phyloP scores from a whole-genome alignment of 2,329 filamentous ascomycete genomes.

The Botrytis porri region DNA sequence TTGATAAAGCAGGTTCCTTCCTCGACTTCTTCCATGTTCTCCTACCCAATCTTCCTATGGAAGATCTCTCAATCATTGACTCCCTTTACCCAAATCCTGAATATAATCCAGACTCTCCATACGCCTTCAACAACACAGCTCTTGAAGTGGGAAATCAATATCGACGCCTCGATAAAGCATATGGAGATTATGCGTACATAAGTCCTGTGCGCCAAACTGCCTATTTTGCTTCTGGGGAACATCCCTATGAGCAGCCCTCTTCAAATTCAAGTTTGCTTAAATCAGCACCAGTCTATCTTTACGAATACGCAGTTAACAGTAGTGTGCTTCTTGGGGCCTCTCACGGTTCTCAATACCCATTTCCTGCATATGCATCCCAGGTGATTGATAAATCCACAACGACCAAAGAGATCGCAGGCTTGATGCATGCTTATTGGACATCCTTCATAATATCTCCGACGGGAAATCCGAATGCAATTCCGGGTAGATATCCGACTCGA shows the following conservation, averaged over 20 bases:
- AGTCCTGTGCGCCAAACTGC: constrained; percentile 61
- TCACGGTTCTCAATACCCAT: constrained; percentile 45
- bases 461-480: constrained; percentile 36
- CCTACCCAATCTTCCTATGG: constrained; percentile 52
- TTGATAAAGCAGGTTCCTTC: constrained; percentile 50
- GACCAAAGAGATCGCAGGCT: constrained; percentile 26
- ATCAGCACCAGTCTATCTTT: constrained; percentile 48
- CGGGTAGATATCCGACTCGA: constrained; percentile 19
- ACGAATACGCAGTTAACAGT: constrained; percentile 55
- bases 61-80: constrained; percentile 55
- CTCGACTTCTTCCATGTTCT: constrained; percentile 58
- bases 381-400: constrained; percentile 18
- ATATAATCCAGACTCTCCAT: constrained; percentile 37
- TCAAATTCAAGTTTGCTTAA: not conserved
- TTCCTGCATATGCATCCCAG: constrained; percentile 43
- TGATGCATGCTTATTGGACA: constrained; percentile 38
- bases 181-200: constrained; percentile 63
- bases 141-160: constrained; percentile 51
- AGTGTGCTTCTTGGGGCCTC: constrained; percentile 39
- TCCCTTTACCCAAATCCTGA: constrained; percentile 60
- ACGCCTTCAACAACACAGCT: not conserved
- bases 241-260: not conserved
- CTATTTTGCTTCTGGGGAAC: constrained; percentile 39
- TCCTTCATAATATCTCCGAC: constrained; percentile 32
- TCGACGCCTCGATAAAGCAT: constrained; percentile 56